A percentile compares a stretch with the other conserved stretches of the same genome.
Conservation (phyloP, 2,329 filamentous ascomycete species). For the Claviceps cyperi region DNA sequence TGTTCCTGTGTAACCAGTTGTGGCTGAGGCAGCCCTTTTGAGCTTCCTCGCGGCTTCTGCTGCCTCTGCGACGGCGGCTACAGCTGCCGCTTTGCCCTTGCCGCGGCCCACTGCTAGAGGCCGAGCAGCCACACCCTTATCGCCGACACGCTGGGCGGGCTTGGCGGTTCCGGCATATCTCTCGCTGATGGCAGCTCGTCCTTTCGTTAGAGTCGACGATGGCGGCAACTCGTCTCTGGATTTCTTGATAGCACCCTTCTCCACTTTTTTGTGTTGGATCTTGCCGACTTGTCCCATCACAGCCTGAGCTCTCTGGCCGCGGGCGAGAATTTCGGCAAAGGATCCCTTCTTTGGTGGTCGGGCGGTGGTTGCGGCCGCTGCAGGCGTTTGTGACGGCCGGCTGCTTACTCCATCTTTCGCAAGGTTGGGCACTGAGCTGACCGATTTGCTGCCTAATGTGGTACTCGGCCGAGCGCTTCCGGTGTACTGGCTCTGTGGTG, state of each 20-base stretch:
- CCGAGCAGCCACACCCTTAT: conserved; percentile 7
- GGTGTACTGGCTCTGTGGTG: conserved; percentile 1
- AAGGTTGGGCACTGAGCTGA: conserved; percentile 12
- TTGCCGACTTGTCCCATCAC: conserved; percentile 49
- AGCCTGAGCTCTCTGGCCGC: conserved; percentile 51
- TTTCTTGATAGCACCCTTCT: conserved; percentile 43
- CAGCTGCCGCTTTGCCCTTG: conserved; percentile 7
- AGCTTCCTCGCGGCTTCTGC: conserved; percentile 39
- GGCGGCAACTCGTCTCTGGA: conserved; percentile 27
- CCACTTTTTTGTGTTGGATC: conserved; percentile 61
- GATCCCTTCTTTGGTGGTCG: conserved; percentile 54
- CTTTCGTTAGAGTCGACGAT: conserved; percentile 14
- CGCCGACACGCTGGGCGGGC: conserved; percentile 13
- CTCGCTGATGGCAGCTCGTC: conserved; percentile 4
- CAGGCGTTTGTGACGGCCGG: conserved; percentile 12
- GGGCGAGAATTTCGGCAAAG: conserved; percentile 59
- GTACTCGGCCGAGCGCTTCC: conserved; percentile 7
- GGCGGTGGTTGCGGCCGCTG: conserved; percentile 21
- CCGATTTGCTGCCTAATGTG: conserved; percentile 12
- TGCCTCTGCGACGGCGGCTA: conserved; percentile 9
- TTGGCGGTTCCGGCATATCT: conserved; percentile 21
- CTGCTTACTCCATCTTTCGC: conserved; percentile 9
- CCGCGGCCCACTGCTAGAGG: conserved; percentile 1
- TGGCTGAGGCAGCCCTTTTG: conserved; percentile 47
- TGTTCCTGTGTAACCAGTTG: conserved; percentile 51